A percentile compares a stretch with the other conserved stretches of the same genome.
phyloP scores from a whole-genome alignment of 257 asterid species.

The Schizonepeta tenuifolia region DNA sequence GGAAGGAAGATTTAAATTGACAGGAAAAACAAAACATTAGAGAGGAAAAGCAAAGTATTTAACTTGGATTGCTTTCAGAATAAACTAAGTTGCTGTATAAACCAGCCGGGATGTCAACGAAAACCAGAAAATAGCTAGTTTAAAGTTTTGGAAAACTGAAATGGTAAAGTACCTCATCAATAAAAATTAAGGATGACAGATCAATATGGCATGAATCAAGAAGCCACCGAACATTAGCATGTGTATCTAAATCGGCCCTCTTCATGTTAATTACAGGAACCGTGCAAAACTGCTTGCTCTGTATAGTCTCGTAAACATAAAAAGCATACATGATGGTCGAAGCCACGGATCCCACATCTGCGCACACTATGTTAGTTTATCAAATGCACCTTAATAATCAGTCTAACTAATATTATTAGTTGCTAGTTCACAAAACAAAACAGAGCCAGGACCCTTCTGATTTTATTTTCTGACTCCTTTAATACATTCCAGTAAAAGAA shows the following conservation, averaged over 20 bases:
- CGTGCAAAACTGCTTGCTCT: slow-evolving; percentile 57
- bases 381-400: slow-evolving; percentile 12
- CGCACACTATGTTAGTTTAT: slow-evolving; percentile 33
- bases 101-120: not conserved
- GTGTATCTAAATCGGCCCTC: slow-evolving; percentile 57
- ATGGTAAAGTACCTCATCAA: slow-evolving; percentile 65
- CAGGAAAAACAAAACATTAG: not conserved
- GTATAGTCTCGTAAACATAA: slow-evolving; percentile 54
- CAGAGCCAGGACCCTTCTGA: slow-evolving; percentile 5
- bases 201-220: slow-evolving; percentile 77
- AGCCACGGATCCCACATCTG: slow-evolving; percentile 82
- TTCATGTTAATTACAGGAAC: slow-evolving; percentile 82
- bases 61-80: slow-evolving; percentile 1
- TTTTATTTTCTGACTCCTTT: not conserved
- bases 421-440: not conserved
- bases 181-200: slow-evolving; percentile 60
- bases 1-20: slow-evolving; percentile 17
- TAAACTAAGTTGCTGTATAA: not conserved
- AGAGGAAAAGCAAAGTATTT: not conserved
- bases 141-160: slow-evolving; percentile 4
- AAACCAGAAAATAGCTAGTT: not conserved
- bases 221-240: slow-evolving; percentile 69
- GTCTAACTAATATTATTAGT: not conserved
- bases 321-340: slow-evolving; percentile 79
- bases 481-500: not conserved